Conservation (phyloP, 2,329 filamentous ascomycete species). For the Talaromyces sp. region DNA sequence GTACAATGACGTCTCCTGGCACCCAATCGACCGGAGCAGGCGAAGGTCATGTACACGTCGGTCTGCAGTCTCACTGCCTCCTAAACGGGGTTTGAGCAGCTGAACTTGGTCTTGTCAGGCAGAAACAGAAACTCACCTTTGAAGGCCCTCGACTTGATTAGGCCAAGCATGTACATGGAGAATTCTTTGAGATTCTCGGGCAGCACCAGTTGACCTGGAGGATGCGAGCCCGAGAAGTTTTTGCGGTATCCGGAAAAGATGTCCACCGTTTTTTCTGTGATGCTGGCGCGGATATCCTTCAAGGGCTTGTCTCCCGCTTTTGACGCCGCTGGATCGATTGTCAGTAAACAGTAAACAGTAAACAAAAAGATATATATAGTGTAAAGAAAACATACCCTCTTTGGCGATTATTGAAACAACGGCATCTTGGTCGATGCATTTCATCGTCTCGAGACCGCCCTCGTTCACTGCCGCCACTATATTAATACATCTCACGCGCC, state of each 20-base stretch:
- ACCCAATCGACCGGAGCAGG: conserved; percentile 82
- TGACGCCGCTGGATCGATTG: conserved; percentile 58
- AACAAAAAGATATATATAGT: conserved; percentile 21
- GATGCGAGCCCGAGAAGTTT: conserved; percentile 80
- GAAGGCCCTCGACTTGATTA: conserved; percentile 87
- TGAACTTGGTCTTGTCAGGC: not conserved
- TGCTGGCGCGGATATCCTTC: conserved; percentile 76
- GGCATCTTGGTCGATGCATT: conserved; percentile 92
- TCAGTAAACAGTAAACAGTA: conserved; percentile 16
- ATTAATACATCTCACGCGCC: conserved; percentile 88
- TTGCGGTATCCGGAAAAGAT: conserved; percentile 89
- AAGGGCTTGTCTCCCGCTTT: conserved; percentile 72
- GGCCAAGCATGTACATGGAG: conserved; percentile 87
- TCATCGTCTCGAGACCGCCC: conserved; percentile 75
- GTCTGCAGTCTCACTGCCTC: conserved; percentile 80
- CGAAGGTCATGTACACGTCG: conserved; percentile 87
- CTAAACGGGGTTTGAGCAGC: not conserved
- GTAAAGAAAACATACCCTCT: conserved; percentile 51
- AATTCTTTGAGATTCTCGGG: conserved; percentile 96
- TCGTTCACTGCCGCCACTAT: conserved; percentile 90
- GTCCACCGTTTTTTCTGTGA: conserved; percentile 90
- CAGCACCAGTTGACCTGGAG: conserved; percentile 87
- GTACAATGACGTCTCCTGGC: conserved; percentile 80
- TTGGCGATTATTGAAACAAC: conserved; percentile 86
- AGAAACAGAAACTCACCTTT: conserved; percentile 53